Evolutionary conservation across 148 eudicot genomes (phyloP), one percentile per base, ranked within the genome.

Genomic region (Nyssa sinensis): DNA sequence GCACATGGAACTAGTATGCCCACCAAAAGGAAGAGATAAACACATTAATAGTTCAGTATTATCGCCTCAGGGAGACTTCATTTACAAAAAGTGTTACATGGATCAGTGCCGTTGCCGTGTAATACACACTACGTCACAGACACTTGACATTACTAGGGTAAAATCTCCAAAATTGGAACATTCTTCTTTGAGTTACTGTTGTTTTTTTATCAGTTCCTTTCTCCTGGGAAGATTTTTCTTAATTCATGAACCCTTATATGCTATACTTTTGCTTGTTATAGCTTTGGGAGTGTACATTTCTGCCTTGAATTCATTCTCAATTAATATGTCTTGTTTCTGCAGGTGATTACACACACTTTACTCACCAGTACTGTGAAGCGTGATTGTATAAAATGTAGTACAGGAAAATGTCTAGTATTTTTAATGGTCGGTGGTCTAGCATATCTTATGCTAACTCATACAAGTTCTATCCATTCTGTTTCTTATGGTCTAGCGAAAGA

Each of bases 321-420:
- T 30, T 44, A 21, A 25, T 35, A n/a, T n/a, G 25, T 64, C 41
- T 68, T 74, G 28, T 77, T 77, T 70, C 55, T 68, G 71, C 88
- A 92, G 98, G 87, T 83, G 47, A 77, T 94, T 59, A 83, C 84
- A 64, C 88, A 86, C 70, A 75, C 75, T 67, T 29, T 89, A 66
- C 58, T 87, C 63, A 80, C 85, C 67, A 87, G 73, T 74, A 85
- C 82, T 72, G 71, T 83, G 72, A 90, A 84, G 81, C 92, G 88
- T 67, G 90, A 86, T 60, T 89, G 96, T 79, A 41, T 64, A 79
- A 75, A 76, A 74, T 92, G 92, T 77, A 90, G 94, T 80, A 90
- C 92, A 6, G 98, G 98, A 58, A 94, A 84, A 80, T 86, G 92
- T 72, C 79, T 94, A 53, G 69, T 80, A 70, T 71, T 94, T 66